These are phyloP conservation scores for Batrachochytrium dendrobatidis DNA, from an alignment of 371 early-diverging fungal species.

Conservation along the genomic window DNA sequence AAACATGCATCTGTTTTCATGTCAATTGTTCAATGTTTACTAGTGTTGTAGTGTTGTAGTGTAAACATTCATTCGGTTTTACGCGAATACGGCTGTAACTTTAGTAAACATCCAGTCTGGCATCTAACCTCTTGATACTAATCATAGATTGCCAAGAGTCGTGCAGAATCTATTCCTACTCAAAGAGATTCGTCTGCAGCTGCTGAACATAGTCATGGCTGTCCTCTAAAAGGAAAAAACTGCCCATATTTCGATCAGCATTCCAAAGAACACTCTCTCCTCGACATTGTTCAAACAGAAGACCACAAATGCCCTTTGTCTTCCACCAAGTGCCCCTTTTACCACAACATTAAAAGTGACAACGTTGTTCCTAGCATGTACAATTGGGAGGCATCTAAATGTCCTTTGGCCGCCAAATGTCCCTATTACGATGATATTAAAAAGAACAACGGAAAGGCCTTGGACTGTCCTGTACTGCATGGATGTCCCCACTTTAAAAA, in stretches of 20 bases:
- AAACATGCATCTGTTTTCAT: no score
- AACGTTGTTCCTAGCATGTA: constrained; percentile 4
- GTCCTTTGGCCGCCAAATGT: constrained; percentile 17
- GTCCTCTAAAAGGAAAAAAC: constrained; percentile 9
- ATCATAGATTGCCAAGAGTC: no score
- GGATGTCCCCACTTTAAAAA: constrained; percentile 20
- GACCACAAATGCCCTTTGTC: constrained; percentile 16
- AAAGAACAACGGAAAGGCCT: constrained; percentile 3
- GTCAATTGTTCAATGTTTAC: no score
- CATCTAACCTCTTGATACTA: no score
- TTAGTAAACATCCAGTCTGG: no score
- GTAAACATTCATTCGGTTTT: no score
- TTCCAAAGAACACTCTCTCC: constrained; percentile 11
- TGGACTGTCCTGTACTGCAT: constrained; percentile 22
- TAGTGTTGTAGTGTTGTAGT: no score
- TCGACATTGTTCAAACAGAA: constrained; percentile 7
- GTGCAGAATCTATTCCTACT: no score
- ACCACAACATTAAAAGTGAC: constrained; percentile 16
- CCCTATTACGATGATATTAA: constrained; percentile 18
- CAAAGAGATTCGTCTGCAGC: no score
- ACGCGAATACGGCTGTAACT: no score
- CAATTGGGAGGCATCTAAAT: constrained; percentile 9
- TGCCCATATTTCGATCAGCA: constrained; percentile 21
- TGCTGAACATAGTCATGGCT: constrained; percentile 7
- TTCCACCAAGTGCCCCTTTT: constrained; percentile 14